phyloP scores from a whole-genome alignment of 768 basidiomycete genomes.

The Lentinus tigrinus region DNA sequence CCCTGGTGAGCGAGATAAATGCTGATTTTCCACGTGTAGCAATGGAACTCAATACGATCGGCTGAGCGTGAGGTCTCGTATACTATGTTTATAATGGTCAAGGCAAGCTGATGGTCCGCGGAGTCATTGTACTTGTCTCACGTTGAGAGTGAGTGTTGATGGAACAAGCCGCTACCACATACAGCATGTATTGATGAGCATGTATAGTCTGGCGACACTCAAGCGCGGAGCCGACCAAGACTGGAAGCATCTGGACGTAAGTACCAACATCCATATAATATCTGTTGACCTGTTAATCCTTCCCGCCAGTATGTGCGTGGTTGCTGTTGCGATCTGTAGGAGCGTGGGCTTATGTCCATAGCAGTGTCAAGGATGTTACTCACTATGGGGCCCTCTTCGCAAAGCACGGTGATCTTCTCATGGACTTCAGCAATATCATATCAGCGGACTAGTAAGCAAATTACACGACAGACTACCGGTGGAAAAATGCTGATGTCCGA shows the following conservation, averaged over 20 bases:
- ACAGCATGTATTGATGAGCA: neutral
- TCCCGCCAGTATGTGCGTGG: neutral
- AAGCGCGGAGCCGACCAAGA: constrained; percentile 63
- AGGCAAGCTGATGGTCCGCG: neutral
- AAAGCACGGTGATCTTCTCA: constrained; percentile 58
- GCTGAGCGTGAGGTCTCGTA: constrained; percentile 29
- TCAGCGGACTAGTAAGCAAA: constrained; percentile 28
- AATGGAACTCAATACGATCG: constrained; percentile 55
- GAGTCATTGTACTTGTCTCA: constrained; percentile 7
- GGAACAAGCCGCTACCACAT: neutral
- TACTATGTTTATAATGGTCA: neutral
- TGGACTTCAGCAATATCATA: constrained; percentile 68
- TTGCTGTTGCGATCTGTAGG: neutral
- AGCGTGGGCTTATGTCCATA: neutral
- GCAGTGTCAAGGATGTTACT: constrained; percentile 60
- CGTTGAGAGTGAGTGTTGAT: constrained; percentile 6
- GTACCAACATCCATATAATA: neutral
- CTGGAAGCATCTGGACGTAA: constrained; percentile 72
- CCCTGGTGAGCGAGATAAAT: neutral
- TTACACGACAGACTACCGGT: neutral
- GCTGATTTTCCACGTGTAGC: neutral
- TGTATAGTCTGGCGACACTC: constrained; percentile 70
- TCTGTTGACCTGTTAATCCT: neutral
- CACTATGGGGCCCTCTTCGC: constrained; percentile 66
- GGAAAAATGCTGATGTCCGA: neutral